These are phyloP conservation scores for Moesziomyces antarcticus DNA, from an alignment of 1,284 basidiomycete genomes.

Conservation along the genomic window DNA sequence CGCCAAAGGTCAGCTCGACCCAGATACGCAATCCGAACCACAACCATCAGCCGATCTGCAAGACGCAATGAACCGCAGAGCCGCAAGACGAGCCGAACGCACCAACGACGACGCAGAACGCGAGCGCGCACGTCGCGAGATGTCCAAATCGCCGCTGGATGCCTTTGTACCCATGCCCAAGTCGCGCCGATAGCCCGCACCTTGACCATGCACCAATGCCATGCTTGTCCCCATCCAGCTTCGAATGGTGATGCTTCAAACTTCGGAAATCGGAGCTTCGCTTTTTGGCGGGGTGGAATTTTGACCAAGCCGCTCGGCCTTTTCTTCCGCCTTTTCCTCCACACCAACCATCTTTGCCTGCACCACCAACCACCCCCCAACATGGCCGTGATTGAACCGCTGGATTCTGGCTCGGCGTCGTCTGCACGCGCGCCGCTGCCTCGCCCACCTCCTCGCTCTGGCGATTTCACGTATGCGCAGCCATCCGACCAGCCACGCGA, in stretches of 20 bases:
- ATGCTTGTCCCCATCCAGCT: too few species aligned
- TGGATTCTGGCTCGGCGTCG: slow-evolving; percentile 1
- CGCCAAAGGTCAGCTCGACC: slow-evolving; percentile 23
- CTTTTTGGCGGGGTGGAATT: too few species aligned
- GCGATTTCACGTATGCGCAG: slow-evolving; percentile 28
- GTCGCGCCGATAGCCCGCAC: slow-evolving; percentile 1
- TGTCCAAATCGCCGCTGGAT: slow-evolving; percentile 46
- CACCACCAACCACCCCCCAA: not conserved
- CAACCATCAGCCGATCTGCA: slow-evolving; percentile 12
- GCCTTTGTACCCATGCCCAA: slow-evolving; percentile 48
- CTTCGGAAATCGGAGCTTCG: slow-evolving; percentile 5
- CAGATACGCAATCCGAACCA: not conserved
- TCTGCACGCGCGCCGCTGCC: slow-evolving; percentile 5
- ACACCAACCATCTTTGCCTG: not conserved
- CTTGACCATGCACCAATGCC: not conserved
- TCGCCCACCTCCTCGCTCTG: slow-evolving; percentile 19
- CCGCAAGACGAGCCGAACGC: slow-evolving; percentile 18
- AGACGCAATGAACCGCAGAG: slow-evolving; percentile 29
- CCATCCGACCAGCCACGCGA: slow-evolving; percentile 18
- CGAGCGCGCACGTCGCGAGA: slow-evolving; percentile 31
- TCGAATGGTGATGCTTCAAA: not conserved
- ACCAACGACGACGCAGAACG: slow-evolving; percentile 20
- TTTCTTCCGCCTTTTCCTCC: not conserved
- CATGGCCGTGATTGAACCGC: slow-evolving; percentile 27
- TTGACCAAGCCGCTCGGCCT: not conserved